Conservation (phyloP, 257 asterid genomes). For the Nicotiana attenuata region DNA sequence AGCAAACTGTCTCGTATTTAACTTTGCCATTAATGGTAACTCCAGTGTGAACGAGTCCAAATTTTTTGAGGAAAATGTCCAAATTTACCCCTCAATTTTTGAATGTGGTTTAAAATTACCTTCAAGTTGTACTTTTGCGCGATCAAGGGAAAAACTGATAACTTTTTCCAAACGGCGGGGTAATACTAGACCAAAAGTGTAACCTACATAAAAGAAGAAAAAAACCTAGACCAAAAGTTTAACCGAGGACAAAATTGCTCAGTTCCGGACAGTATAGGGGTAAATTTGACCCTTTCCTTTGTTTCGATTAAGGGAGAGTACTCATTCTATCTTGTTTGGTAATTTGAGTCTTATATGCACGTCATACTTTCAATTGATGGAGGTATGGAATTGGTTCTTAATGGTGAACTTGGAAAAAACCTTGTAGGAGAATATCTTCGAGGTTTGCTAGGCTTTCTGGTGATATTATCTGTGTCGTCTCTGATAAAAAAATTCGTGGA, state of each 20-base stretch:
- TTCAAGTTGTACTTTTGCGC: not conserved
- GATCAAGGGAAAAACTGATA: not conserved
- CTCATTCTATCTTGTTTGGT: not conserved
- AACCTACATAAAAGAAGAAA: too few species aligned
- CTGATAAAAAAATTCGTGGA: not conserved
- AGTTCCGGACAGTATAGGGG: not conserved
- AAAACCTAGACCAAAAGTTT: not conserved
- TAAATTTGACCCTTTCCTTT: not conserved
- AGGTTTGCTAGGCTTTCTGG: not conserved
- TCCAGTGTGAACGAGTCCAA: not conserved
- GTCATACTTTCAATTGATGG: not conserved
- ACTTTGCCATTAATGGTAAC: not conserved
- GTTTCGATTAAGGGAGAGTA: not conserved
- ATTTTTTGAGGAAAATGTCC: not conserved
- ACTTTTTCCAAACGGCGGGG: not conserved
- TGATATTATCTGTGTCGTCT: not conserved
- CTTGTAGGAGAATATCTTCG: not conserved
- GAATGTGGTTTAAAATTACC: not conserved
- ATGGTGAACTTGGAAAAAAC: not conserved
- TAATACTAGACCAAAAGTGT: not conserved
- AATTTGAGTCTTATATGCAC: not conserved
- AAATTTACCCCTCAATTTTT: not conserved
- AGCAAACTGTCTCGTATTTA: not conserved
- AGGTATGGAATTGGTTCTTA: fast-evolving
- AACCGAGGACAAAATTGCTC: not conserved